These are phyloP conservation scores for Myxozyma vanderwaltii DNA, from an alignment of 805 yeast genomes.

Conservation along the genomic window DNA sequence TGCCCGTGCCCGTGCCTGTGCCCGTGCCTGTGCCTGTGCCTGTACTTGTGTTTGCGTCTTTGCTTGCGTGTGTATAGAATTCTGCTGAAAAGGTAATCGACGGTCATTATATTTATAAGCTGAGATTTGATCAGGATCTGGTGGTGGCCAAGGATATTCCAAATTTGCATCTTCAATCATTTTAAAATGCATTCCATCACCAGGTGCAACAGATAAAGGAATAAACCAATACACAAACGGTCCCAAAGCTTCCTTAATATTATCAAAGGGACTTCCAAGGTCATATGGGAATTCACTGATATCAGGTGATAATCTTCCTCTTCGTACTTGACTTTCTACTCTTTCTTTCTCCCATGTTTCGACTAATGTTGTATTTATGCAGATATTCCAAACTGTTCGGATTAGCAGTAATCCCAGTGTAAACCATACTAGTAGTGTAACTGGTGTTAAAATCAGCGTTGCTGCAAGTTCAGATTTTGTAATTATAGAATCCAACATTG, in stretches of 20 bases:
- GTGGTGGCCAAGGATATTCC: conserved; percentile 91
- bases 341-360: conserved; percentile 93
- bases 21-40: no score
- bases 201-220: conserved; percentile 68
- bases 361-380: conserved; percentile 80
- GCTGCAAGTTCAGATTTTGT: conserved; percentile 55
- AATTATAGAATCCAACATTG: conserved; percentile 52
- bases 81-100: background rate
- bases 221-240: conserved; percentile 64
- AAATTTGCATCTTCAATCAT: conserved; percentile 53
- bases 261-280: conserved; percentile 61
- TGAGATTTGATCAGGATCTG: conserved; percentile 52
- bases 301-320: conserved; percentile 30
- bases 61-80: background rate
- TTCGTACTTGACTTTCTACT: conserved; percentile 62
- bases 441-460: conserved; percentile 56
- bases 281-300: conserved; percentile 77
- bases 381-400: conserved; percentile 59
- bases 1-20: no score
- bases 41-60: no score
- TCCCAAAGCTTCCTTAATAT: conserved; percentile 60
- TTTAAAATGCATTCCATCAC: conserved; percentile 60
- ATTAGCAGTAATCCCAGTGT: conserved; percentile 61
- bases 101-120: background rate
- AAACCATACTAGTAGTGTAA: conserved; percentile 60